Base-by-base conservation (phyloP, 305 asterid genomes). In the Striga hermonthica region DNA sequence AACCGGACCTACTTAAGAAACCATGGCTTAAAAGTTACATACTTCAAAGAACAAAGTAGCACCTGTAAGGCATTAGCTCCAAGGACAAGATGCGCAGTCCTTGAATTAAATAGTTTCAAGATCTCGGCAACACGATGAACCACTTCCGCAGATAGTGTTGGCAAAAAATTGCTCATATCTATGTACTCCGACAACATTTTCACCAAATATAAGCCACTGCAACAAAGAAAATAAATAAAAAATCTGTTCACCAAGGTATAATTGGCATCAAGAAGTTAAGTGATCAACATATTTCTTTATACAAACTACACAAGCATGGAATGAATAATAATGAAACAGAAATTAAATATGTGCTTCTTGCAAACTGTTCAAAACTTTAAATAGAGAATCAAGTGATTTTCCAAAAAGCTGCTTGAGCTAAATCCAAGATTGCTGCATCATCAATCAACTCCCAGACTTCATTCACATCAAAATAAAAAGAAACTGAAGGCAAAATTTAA, bases 1-100 rank as follows among this genome's bases (percentile, higher is more conserved):
- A 64, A 62, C 76, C 5, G 14, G 47, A 66, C 66, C 57, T 62
- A 59, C 67, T 75, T 67, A 16, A 61, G 22, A 14, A 49, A 54
- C 60, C 14, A 43, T 57, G 62, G 41, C 22, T 65, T 14, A 39
- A 58, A 41, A 6, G 10, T 10, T 41, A 41, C 3, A 41, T 41
- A 41, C 10, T 41, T 41, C 64, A 73, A 57, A 74, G 38, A 37
- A 48, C 22, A 53, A 38, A 65, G 38, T 57, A 49, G 37, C 78
- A 94, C 99, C 99, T 94, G 99, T 78, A 94, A 90, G 74, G 99
- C 99, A 78, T 92, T 95, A 35, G 99, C 99, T 66, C 99, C 99
- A 70, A 94, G 99, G 73, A 94, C 99, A 77, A 94, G 99, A 72
- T 90, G 99, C 70, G 95, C 91, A 5, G 99, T 83, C 78, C 97